A percentile compares a stretch with the other conserved stretches of the same genome.
These are phyloP conservation scores for Fusarium devonianum DNA, from an alignment of 2,329 filamentous ascomycete species.

Conservation along the genomic window DNA sequence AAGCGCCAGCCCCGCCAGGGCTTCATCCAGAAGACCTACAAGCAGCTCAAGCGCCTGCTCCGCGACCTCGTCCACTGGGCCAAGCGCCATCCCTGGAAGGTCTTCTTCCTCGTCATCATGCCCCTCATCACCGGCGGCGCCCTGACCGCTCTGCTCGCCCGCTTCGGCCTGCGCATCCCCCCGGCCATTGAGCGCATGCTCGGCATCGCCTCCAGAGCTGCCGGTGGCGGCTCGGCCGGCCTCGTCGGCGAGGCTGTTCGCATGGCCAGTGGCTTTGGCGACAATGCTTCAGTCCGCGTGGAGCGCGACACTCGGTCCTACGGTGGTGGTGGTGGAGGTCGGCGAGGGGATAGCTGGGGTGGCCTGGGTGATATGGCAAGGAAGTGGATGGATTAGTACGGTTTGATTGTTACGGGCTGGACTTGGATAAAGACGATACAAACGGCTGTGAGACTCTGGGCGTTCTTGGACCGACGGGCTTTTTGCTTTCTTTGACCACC, in stretches of 20 bases:
- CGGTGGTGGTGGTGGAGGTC: slow-evolving; percentile 39
- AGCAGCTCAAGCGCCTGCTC: slow-evolving; percentile 79
- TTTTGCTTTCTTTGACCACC: slow-evolving; percentile 8
- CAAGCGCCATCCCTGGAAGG: slow-evolving; percentile 83
- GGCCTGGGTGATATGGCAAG: slow-evolving; percentile 51
- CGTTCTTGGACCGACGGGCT: slow-evolving; percentile 34
- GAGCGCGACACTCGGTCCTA: slow-evolving; percentile 50
- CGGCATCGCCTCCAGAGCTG: slow-evolving; percentile 59
- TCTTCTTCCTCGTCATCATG: slow-evolving; percentile 86
- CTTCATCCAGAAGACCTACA: slow-evolving; percentile 77
- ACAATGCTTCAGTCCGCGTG: slow-evolving; percentile 39
- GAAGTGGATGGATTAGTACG: slow-evolving; percentile 50
- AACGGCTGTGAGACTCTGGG: slow-evolving; percentile 23
- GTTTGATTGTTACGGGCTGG: slow-evolving; percentile 10
- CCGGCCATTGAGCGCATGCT: slow-evolving; percentile 66
- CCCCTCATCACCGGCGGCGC: slow-evolving; percentile 86
- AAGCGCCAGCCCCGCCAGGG: slow-evolving; percentile 82
- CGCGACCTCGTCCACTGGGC: slow-evolving; percentile 84
- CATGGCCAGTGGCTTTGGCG: slow-evolving; percentile 54
- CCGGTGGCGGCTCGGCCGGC: slow-evolving; percentile 56
- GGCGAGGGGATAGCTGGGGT: slow-evolving; percentile 47
- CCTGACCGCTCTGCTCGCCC: slow-evolving; percentile 76
- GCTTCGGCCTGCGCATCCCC: slow-evolving; percentile 82
- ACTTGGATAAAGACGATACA: slow-evolving; percentile 12
- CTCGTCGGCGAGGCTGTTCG: slow-evolving; percentile 63